phyloP scores from a whole-genome alignment of 2,329 filamentous ascomycete genomes.

The Trichoderma sp. region DNA sequence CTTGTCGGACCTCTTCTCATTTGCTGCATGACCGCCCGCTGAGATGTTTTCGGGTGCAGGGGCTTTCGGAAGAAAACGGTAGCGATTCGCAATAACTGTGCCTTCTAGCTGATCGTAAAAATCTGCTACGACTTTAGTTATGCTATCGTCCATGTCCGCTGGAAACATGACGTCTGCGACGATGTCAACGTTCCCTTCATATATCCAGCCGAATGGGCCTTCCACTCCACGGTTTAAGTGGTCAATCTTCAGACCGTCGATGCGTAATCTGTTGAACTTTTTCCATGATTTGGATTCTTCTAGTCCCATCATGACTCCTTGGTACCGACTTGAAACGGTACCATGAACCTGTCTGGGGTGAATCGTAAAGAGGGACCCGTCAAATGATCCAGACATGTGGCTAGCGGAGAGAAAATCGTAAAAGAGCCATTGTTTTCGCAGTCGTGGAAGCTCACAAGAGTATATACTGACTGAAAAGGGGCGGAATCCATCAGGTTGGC shows the following conservation, averaged over 20 bases:
- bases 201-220: constrained; percentile 96
- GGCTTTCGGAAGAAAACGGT: constrained; percentile 57
- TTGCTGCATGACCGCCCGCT: constrained; percentile 30
- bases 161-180: constrained; percentile 95
- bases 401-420: constrained; percentile 96
- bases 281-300: constrained; percentile 80
- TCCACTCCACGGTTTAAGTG: constrained; percentile 92
- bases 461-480: constrained; percentile 95
- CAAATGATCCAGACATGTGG: constrained; percentile 93
- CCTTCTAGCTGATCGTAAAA: constrained; percentile 96
- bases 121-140: constrained; percentile 93
- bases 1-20: constrained; percentile 23
- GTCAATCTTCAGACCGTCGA: constrained; percentile 92
- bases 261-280: constrained; percentile 88
- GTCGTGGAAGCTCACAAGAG: constrained; percentile 87
- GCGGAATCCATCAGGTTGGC: constrained; percentile 88
- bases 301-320: constrained; percentile 55
- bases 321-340: constrained; percentile 63
- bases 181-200: constrained; percentile 95
- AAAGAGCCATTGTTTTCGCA: constrained; percentile 95
- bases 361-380: constrained; percentile 95
- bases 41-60: constrained; percentile 39
- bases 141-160: constrained; percentile 80
- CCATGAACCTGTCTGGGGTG: constrained; percentile 90
- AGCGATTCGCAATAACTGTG: constrained; percentile 77